Conservation (phyloP, 352 stramenopile genomes). For the Phytophthora sojae region DNA sequence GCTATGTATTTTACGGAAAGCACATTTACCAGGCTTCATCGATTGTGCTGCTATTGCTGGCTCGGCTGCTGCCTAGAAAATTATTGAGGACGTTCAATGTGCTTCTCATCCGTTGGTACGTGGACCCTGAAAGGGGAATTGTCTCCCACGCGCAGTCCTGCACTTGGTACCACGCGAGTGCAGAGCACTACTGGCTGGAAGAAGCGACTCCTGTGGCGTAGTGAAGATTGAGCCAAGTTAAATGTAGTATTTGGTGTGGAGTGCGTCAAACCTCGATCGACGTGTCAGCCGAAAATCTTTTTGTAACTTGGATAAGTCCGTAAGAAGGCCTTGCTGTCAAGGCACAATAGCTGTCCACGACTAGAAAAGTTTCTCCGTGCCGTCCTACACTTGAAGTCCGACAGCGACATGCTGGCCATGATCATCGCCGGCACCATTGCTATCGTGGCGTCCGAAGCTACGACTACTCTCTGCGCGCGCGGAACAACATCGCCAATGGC, state of each 20-base stretch:
- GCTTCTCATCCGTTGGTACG: conserved; percentile 17
- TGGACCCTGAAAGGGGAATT: conserved; percentile 13
- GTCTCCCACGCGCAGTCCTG: conserved; percentile 23
- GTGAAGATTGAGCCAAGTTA: not conserved
- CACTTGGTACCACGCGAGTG: conserved; percentile 28
- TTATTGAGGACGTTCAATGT: conserved; percentile 25
- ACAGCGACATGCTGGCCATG: too few species aligned
- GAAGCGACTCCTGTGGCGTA: conserved; percentile 21
- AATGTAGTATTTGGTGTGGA: not conserved
- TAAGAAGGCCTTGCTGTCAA: too few species aligned
- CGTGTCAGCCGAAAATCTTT: too few species aligned
- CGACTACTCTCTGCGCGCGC: too few species aligned
- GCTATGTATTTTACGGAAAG: conserved; percentile 24
- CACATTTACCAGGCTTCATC: conserved; percentile 22
- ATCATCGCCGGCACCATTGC: too few species aligned
- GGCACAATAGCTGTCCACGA: too few species aligned
- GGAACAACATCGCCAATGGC: too few species aligned
- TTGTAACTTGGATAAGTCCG: too few species aligned
- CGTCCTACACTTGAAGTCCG: too few species aligned
- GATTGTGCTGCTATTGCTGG: conserved; percentile 19
- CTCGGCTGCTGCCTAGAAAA: conserved; percentile 12
- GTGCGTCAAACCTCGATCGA: too few species aligned
- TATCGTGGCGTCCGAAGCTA: too few species aligned
- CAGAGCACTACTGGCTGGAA: conserved; percentile 27
- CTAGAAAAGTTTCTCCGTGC: too few species aligned